Evolutionary conservation across 2,329 filamentous ascomycete genomes (phyloP).

Genomic region (Calonectria pseudoreteaudii): DNA sequence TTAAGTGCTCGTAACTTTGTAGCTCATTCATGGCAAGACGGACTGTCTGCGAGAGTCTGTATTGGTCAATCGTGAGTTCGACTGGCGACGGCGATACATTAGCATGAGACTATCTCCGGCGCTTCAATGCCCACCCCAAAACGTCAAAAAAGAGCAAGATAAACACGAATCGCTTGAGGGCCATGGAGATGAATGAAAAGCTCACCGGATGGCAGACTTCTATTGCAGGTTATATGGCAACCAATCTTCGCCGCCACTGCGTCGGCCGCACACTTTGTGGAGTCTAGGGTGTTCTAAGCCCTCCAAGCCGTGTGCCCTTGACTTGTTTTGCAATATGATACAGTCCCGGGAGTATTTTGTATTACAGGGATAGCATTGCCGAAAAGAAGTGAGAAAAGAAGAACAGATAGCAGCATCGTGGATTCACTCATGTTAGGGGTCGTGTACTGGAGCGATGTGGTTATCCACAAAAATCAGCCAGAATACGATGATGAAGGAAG

Average conservation of each 20-base stretch:
- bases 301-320: not conserved
- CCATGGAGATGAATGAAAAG: not conserved
- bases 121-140: not conserved
- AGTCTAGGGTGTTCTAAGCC: not conserved
- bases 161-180: not conserved
- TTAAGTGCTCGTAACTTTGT: not conserved
- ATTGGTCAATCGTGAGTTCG: not conserved
- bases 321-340: not conserved
- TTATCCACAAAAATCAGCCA: not conserved
- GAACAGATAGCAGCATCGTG: not conserved
- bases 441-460: not conserved
- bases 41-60: not conserved
- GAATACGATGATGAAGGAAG: not conserved
- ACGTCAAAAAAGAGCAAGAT: not conserved
- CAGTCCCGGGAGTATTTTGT: not conserved
- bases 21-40: not conserved
- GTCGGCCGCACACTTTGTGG: not conserved
- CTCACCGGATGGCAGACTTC: not conserved
- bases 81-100: not conserved
- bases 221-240: not conserved
- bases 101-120: not conserved
- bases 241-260: not conserved
- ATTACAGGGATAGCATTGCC: not conserved
- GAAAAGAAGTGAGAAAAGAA: not conserved
- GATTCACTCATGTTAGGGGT: not conserved